Evolutionary conservation across 257 asterid genomes (phyloP), one percentile per base, ranked within the genome.

Genomic region (Scutellaria barbata): DNA sequence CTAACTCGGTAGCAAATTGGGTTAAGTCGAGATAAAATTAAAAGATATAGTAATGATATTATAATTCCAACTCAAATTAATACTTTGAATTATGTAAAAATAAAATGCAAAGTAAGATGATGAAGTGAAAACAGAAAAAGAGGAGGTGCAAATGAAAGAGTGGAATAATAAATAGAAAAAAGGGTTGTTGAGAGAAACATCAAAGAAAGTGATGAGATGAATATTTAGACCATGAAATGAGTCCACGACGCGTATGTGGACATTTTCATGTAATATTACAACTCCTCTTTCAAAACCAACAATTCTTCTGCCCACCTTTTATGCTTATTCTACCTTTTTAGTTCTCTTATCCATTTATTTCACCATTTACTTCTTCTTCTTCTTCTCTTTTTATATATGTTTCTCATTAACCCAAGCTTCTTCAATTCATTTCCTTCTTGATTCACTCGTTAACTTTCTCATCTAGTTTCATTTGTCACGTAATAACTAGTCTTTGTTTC

Each of bases 141-240:
- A 12, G 4, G 13, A 12, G 13, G 18, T 12, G 10, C n/a, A 0
- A 6, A 59, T 7, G 1, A 3, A 14, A 22, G 22, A 65, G 13
- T 47, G 25, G 20, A 14, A 48, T 1, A 22, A 22, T 48, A n/a
- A 8, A 35, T 12, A 25, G 6, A 39, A 52, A 52, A 60, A 37
- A 41, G 37, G 75, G 72, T 76, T 10, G 79, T 75, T 68, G 74
- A 2, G 61, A 72, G 81, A 76, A 76, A 76, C 69, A 54, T 70
- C 81, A 65, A 37, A 70, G 81, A 76, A 76, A 54, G 12, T 45
- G 17, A 54, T 14, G 2, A 8, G 66, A 75, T 61, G 43, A 68
- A 51, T n/a, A 14, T 51, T 75, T 51, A 52, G 63, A 62, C 41
- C 46, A 13, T 14, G 42, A 58, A 33, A 56, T 30, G 77, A 54